These are phyloP conservation scores for Phycomyces blakesleeanus DNA, from an alignment of 192 early-diverging fungal genomes.

Conservation along the genomic window DNA sequence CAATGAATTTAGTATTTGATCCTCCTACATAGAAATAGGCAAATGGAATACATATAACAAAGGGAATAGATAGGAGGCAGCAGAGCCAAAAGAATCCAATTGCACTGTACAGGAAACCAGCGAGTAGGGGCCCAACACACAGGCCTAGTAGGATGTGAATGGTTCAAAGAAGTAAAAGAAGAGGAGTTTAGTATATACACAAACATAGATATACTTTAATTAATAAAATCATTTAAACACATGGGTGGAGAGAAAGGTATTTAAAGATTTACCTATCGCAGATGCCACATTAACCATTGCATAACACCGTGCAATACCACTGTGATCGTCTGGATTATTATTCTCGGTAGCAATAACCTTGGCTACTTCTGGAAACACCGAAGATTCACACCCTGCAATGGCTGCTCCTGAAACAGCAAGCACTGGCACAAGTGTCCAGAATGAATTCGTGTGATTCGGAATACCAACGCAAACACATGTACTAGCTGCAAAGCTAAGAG, in stretches of 20 bases:
- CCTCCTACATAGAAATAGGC: constrained; percentile 19
- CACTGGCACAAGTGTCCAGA: constrained; percentile 29
- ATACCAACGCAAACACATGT: constrained; percentile 27
- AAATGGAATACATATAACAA: constrained; percentile 17
- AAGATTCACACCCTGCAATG: constrained; percentile 34
- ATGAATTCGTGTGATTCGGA: constrained; percentile 9
- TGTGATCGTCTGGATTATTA: constrained; percentile 27
- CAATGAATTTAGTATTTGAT: too few species aligned
- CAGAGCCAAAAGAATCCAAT: constrained; percentile 36
- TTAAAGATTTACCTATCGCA: constrained; percentile 19
- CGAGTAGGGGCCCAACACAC: constrained; percentile 24
- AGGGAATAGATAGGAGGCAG: constrained; percentile 8
- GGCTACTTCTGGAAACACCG: constrained; percentile 43
- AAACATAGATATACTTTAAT: too few species aligned
- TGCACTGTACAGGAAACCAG: constrained; percentile 20
- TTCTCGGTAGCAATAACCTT: constrained; percentile 33
- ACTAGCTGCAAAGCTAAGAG: constrained; percentile 15
- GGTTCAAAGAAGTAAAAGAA: too few species aligned
- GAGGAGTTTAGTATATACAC: too few species aligned
- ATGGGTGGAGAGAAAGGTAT: background rate
- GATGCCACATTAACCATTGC: constrained; percentile 44
- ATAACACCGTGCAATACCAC: constrained; percentile 42
- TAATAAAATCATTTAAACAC: background rate
- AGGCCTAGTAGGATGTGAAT: constrained; percentile 14
- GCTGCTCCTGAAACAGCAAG: constrained; percentile 33